phyloP scores from a whole-genome alignment of 108 stramenopile species.

The Nitzschia palea region DNA sequence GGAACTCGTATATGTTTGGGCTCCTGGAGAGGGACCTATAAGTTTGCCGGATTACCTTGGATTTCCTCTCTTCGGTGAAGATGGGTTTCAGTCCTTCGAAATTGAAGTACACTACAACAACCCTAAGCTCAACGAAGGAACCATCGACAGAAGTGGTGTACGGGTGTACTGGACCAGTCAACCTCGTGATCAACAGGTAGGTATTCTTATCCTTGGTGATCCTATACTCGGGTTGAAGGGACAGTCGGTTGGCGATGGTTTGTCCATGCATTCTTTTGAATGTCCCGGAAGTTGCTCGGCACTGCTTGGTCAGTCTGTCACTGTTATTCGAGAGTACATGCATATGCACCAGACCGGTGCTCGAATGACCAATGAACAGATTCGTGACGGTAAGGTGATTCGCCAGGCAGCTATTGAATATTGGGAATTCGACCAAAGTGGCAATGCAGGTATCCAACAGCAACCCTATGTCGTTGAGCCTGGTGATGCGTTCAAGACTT shows the following conservation, averaged over 20 bases:
- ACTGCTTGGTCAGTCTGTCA: constrained; percentile 27
- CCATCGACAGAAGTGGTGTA: constrained; percentile 51
- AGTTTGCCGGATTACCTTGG: constrained; percentile 50
- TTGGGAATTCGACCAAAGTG: constrained; percentile 55
- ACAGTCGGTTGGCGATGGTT: constrained; percentile 28
- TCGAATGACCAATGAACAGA: constrained; percentile 41
- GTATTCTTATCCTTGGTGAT: constrained; percentile 47
- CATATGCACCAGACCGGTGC: constrained; percentile 60
- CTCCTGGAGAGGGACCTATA: constrained; percentile 42
- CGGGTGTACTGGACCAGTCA: constrained; percentile 46
- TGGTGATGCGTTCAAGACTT: constrained; percentile 52
- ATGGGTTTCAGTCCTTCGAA: constrained; percentile 31
- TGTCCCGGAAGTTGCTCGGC: constrained; percentile 47
- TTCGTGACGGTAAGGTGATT: constrained; percentile 49
- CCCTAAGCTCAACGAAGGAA: constrained; percentile 24
- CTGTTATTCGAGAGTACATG: constrained; percentile 49
- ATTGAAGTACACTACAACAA: constrained; percentile 62
- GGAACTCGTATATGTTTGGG: constrained; percentile 40
- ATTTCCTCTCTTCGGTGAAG: constrained; percentile 29
- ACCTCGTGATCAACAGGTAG: constrained; percentile 41
- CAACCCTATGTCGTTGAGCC: constrained; percentile 35
- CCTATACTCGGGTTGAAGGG: constrained; percentile 30
- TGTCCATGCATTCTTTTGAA: constrained; percentile 38
- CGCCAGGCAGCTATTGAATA: constrained; percentile 35
- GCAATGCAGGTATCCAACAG: constrained; percentile 35